Evolutionary conservation across 2,329 filamentous ascomycete species (phyloP).

Genomic region (Samsoniella hepiali): DNA sequence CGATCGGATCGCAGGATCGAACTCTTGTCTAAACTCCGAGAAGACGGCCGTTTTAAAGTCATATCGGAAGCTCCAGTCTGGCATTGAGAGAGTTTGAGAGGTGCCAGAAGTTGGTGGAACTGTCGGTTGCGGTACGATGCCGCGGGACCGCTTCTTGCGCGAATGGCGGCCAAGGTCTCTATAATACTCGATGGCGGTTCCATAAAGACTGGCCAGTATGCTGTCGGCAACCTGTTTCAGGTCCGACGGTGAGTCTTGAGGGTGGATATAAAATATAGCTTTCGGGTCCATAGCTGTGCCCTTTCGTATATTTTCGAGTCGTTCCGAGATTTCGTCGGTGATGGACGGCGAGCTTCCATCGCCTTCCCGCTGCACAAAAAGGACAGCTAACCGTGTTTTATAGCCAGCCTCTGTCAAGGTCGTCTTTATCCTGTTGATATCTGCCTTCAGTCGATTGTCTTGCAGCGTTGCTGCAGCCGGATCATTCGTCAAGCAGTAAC

Average conservation of each 20-base stretch:
- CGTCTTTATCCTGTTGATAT: constrained; percentile 74
- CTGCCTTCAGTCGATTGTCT: constrained; percentile 83
- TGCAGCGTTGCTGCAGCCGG: constrained; percentile 70
- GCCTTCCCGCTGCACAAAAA: constrained; percentile 40
- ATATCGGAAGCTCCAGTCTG: constrained; percentile 91
- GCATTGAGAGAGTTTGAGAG: constrained; percentile 77
- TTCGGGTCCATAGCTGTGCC: constrained; percentile 79
- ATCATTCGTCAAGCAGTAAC: constrained; percentile 74
- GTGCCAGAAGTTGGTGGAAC: constrained; percentile 79
- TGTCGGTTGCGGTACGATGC: constrained; percentile 74
- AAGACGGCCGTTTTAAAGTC: constrained; percentile 91
- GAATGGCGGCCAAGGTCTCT: constrained; percentile 89
- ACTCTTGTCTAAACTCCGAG: constrained; percentile 89
- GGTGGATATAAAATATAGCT: constrained; percentile 79
- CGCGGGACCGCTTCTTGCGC: constrained; percentile 80
- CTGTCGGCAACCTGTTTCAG: constrained; percentile 70
- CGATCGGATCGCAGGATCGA: constrained; percentile 79
- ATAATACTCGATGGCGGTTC: constrained; percentile 82
- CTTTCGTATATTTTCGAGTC: constrained; percentile 74
- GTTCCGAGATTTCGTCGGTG: constrained; percentile 64
- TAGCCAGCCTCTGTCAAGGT: constrained; percentile 67
- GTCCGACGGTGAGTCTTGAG: constrained; percentile 67
- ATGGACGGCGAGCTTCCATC: constrained; percentile 40
- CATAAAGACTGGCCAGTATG: constrained; percentile 70
- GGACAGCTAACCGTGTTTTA: constrained; percentile 72